Evolutionary conservation across 495 filamentous ascomycete genomes (phyloP).

Genomic region (Aspergillus egyptiacus): DNA sequence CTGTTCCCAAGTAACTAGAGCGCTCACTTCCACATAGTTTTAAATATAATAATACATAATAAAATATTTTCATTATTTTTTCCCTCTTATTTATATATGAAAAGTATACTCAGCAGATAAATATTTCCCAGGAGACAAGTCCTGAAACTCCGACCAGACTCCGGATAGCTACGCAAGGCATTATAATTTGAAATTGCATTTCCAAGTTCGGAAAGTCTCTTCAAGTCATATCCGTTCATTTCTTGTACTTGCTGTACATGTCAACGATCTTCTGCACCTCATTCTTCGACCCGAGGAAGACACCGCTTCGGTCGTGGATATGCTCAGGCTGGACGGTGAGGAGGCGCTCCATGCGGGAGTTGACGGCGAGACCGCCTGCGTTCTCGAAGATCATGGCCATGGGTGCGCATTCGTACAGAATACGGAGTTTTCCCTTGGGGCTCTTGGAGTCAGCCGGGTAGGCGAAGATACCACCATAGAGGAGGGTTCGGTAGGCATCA

Average conservation of each 20-base stretch:
- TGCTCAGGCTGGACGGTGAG: slow-evolving; percentile 82
- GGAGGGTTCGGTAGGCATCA: slow-evolving; percentile 89
- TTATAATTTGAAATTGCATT: background rate
- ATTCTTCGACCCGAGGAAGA: slow-evolving; percentile 90
- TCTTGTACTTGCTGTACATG: slow-evolving; percentile 41
- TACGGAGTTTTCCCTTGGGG: slow-evolving; percentile 94
- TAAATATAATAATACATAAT: background rate
- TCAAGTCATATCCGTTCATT: slow-evolving; percentile 22
- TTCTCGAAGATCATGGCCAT: slow-evolving; percentile 99
- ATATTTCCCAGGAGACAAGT: background rate
- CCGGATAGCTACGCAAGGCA: slow-evolving; percentile 6
- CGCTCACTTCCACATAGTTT: too few relatives aligned
- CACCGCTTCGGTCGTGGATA: slow-evolving; percentile 93
- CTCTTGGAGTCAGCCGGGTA: slow-evolving; percentile 98
- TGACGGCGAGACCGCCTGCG: slow-evolving; percentile 86
- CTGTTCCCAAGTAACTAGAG: too few relatives aligned
- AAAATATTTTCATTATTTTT: background rate
- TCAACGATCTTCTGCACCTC: slow-evolving; percentile 95
- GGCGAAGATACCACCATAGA: slow-evolving; percentile 96
- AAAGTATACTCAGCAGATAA: background rate
- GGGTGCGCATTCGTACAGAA: slow-evolving; percentile 96
- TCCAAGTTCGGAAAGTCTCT: background rate
- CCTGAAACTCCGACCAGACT: slow-evolving; percentile 12
- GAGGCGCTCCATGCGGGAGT: slow-evolving; percentile 84
- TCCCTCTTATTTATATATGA: background rate